Evolutionary conservation across 2,329 filamentous ascomycete genomes (phyloP).

Genomic region (Bisporella sp.): DNA sequence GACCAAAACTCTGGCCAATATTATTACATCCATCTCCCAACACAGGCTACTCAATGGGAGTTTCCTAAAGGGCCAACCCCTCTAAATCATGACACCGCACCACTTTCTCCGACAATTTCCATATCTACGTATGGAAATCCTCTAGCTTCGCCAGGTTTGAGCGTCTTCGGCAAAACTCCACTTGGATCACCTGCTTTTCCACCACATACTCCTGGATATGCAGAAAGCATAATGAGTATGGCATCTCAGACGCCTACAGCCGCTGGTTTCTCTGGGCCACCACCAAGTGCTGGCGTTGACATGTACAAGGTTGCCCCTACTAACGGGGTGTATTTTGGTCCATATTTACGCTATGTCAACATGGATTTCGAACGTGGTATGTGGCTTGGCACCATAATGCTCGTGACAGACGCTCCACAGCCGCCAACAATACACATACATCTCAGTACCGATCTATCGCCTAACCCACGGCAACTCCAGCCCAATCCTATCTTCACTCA

Average conservation of each 20-base stretch:
- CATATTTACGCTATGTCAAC: slow-evolving; percentile 90
- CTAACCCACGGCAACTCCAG: slow-evolving; percentile 82
- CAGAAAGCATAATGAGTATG: slow-evolving; percentile 80
- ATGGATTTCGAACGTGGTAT: slow-evolving; percentile 90
- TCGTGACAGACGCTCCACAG: slow-evolving; percentile 85
- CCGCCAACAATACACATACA: slow-evolving; percentile 96
- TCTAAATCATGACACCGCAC: slow-evolving; percentile 72
- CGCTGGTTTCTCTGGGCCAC: slow-evolving; percentile 82
- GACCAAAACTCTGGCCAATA: slow-evolving; percentile 96
- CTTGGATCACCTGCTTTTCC: slow-evolving; percentile 77
- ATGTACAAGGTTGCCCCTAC: slow-evolving; percentile 91
- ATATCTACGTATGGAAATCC: slow-evolving; percentile 67
- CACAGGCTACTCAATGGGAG: slow-evolving; percentile 96
- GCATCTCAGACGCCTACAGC: slow-evolving; percentile 67
- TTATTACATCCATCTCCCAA: slow-evolving; percentile 95
- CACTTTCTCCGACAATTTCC: slow-evolving; percentile 68
- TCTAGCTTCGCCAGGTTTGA: slow-evolving; percentile 57
- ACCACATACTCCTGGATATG: slow-evolving; percentile 76
- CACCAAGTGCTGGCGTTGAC: slow-evolving; percentile 80
- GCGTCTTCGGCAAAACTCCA: slow-evolving; percentile 50
- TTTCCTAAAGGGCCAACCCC: slow-evolving; percentile 95
- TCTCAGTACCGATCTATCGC: slow-evolving; percentile 80
- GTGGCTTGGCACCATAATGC: slow-evolving; percentile 89
- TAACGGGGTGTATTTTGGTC: slow-evolving; percentile 96
- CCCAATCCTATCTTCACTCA: slow-evolving; percentile 79